phyloP scores from a whole-genome alignment of 164 flowering plant species.

The Cinnamomum micranthum region DNA sequence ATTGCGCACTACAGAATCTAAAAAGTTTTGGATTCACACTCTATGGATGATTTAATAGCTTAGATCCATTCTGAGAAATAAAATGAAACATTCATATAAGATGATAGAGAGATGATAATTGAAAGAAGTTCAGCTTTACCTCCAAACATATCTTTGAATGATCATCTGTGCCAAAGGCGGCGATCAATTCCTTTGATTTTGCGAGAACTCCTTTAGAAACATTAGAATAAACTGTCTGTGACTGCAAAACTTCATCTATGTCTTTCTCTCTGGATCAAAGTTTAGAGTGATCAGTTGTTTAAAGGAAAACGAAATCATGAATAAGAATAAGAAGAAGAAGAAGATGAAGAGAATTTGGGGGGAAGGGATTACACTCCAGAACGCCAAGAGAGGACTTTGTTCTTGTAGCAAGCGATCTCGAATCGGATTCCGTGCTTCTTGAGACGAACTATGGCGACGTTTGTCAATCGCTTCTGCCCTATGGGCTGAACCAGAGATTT shows the following conservation, averaged over 20 bases:
- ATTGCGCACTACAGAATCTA: too few species aligned
- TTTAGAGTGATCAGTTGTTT: neutral
- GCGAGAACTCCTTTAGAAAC: slow-evolving; percentile 96
- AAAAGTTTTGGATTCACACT: too few species aligned
- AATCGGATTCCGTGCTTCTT: slow-evolving; percentile 86
- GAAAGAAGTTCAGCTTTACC: slow-evolving; percentile 33
- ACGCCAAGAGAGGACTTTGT: slow-evolving; percentile 97
- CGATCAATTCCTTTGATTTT: slow-evolving; percentile 66
- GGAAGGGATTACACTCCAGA: slow-evolving; percentile 67
- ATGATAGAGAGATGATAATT: neutral
- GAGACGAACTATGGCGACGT: slow-evolving; percentile 92
- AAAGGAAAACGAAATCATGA: too few species aligned
- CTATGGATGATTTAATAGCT: too few species aligned
- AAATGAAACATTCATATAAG: too few species aligned
- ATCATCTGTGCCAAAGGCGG: slow-evolving; percentile 81
- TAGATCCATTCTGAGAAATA: too few species aligned
- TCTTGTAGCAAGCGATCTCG: slow-evolving; percentile 94
- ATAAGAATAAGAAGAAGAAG: neutral
- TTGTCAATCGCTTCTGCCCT: slow-evolving; percentile 78
- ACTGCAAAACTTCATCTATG: slow-evolving; percentile 94
- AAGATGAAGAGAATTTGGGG: neutral
- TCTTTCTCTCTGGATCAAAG: slow-evolving; percentile 72
- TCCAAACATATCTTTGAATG: slow-evolving; percentile 77
- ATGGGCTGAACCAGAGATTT: slow-evolving; percentile 70
- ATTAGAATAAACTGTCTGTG: slow-evolving; percentile 89